Base-by-base conservation (phyloP, 306 rosid genomes). In the Prunus fruticosa region DNA sequence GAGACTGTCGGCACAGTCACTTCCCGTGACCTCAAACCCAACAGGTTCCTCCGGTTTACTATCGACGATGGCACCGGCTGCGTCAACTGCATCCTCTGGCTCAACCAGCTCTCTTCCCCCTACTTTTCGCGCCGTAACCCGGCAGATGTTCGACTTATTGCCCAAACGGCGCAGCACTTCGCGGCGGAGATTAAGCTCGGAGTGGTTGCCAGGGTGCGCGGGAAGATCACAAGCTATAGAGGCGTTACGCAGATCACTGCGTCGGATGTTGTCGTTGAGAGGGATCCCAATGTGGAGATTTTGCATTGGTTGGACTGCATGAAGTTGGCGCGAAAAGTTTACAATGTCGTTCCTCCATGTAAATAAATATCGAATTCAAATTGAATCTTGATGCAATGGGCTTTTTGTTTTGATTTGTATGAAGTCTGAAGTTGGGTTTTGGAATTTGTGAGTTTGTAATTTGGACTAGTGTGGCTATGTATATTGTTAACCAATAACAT, bases 41-140 rank as follows among this genome's bases (percentile, higher is more conserved):
- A 52, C 18, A 79, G 46, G 25, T 90, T 90, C 77, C 91, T 91
- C 69, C 76, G 87, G 49, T 91, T 94, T 74, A 46, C 50, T 8
- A 19, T 91, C 69, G 93, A 90, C 83, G 96, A 90, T 69, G 98
- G 93, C 77, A 88, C 97, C 4, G 93, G 78, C 11, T 79, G 84
- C 82, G 71, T 93, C 78, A 77, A 45, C 38, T 93, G 97, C 78
- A 71, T 93, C 63, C 92, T 93, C 45, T 94, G 96, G 97, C 98
- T 90, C 75, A 91, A 93, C 84, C 89, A 93, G 0, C 78, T 75
- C 43, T 30, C 73, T 2, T 90, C 96, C 5, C 85, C 91, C 19
- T 86, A 71, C 74, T 75, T 85, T 56, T 78, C 89, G 1, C 88
- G 86, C 27, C 87, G 82, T 3, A 78, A 66, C 87, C 84, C 91